Conservation (phyloP, 805 yeast species). For the Scheffersomyces ergatensis region DNA sequence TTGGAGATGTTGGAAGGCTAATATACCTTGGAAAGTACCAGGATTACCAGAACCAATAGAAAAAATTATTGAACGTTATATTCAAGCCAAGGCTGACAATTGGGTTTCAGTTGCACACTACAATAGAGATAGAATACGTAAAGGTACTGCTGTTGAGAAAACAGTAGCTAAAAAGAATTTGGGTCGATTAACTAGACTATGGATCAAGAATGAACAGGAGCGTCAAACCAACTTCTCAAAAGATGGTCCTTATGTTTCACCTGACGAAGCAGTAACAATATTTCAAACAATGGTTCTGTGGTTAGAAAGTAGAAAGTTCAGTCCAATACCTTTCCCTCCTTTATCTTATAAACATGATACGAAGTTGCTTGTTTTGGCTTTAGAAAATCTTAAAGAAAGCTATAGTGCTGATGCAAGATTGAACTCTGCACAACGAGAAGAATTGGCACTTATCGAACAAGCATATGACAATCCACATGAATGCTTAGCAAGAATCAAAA, state of each 20-base stretch:
- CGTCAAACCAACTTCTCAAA: slow-evolving; percentile 76
- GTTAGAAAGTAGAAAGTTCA: slow-evolving; percentile 80
- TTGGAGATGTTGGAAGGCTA: slow-evolving; percentile 99
- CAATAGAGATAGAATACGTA: slow-evolving; percentile 81
- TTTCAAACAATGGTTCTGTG: slow-evolving; percentile 88
- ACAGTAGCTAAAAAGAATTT: slow-evolving; percentile 91
- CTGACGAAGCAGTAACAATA: slow-evolving; percentile 84
- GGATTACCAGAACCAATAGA: slow-evolving; percentile 92
- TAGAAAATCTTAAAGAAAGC: slow-evolving; percentile 82
- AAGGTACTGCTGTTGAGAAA: slow-evolving; percentile 92
- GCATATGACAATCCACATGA: slow-evolving; percentile 98
- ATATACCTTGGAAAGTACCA: slow-evolving; percentile 96
- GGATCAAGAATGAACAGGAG: slow-evolving; percentile 91
- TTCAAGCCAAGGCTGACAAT: slow-evolving; percentile 94
- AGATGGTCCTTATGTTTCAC: slow-evolving; percentile 83
- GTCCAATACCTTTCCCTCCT: slow-evolving; percentile 93
- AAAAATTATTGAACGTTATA: slow-evolving; percentile 80
- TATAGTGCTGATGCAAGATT: slow-evolving; percentile 67
- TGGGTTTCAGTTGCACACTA: slow-evolving; percentile 94
- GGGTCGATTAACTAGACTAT: slow-evolving; percentile 86
- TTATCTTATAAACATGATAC: slow-evolving; percentile 90
- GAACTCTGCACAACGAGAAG: slow-evolving; percentile 87
- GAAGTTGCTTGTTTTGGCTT: slow-evolving; percentile 80
- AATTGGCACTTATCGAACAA: slow-evolving; percentile 87
- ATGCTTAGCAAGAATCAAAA: slow-evolving; percentile 79